Evolutionary conservation across 352 stramenopile species (phyloP).

Genomic region (Elongisporangium undulatum): DNA sequence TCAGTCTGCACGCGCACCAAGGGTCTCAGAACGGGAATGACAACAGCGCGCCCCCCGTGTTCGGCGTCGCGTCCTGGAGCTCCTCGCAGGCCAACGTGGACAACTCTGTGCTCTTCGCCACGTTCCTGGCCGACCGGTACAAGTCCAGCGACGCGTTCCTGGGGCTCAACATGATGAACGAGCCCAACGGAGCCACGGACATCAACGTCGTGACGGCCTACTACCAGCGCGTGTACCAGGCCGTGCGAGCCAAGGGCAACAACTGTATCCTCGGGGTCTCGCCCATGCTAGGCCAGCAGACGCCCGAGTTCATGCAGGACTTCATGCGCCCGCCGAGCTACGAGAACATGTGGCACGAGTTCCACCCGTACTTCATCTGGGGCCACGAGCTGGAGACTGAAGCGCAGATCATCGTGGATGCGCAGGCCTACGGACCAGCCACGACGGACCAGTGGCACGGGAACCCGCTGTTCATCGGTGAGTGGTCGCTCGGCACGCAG

Average conservation of each 20-base stretch:
- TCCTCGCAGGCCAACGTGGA: constrained; percentile 9
- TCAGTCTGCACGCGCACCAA: constrained; percentile 29
- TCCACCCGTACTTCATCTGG: constrained; percentile 38
- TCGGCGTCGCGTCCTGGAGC: constrained; percentile 15
- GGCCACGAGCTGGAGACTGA: constrained; percentile 17
- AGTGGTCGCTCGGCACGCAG: constrained; percentile 27
- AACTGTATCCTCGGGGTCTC: constrained; percentile 34
- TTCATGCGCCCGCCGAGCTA: constrained; percentile 8
- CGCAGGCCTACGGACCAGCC: constrained; percentile 16
- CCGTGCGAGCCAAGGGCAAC: constrained; percentile 21
- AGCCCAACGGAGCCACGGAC: constrained; percentile 16
- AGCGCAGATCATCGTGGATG: constrained; percentile 8
- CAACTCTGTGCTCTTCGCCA: constrained; percentile 24
- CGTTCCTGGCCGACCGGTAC: constrained; percentile 32
- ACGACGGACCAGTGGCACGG: constrained; percentile 15
- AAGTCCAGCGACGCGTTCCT: constrained; percentile 26
- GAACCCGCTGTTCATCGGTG: constrained; percentile 32
- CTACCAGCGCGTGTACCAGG: constrained; percentile 23
- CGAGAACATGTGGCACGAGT: constrained; percentile 48
- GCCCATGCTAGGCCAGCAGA: constrained; percentile 25
- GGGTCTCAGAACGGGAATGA: constrained; percentile 39
- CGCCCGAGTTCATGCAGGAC: constrained; percentile 17
- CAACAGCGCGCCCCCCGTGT: constrained; percentile 22
- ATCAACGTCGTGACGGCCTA: constrained; percentile 17
- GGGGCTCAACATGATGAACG: constrained; percentile 41